These are phyloP conservation scores for Fistulinella cinereoalba DNA, from an alignment of 1,284 basidiomycete genomes.

Conservation along the genomic window DNA sequence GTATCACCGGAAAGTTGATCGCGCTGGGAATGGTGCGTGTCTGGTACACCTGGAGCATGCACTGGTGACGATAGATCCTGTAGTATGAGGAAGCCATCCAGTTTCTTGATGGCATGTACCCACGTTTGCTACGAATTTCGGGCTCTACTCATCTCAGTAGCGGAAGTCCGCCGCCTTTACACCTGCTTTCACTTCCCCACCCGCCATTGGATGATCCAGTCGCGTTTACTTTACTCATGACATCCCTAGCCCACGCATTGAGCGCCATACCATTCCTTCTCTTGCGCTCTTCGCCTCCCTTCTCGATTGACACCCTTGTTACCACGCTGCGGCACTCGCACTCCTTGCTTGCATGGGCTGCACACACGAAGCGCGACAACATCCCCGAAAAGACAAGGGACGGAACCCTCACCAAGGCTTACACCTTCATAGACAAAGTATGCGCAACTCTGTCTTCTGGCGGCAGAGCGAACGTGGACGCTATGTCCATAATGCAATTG, in stretches of 20 bases:
- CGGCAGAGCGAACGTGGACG: conserved; percentile 8
- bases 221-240: conserved; percentile 54
- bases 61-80: conserved; percentile 7
- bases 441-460: conserved; percentile 31
- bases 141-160: not conserved
- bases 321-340: conserved; percentile 36
- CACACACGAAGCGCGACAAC: conserved; percentile 31
- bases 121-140: conserved; percentile 34
- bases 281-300: conserved; percentile 18
- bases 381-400: conserved; percentile 56
- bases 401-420: conserved; percentile 54
- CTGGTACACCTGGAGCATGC: not conserved
- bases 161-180: conserved; percentile 18
- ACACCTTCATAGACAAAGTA: conserved; percentile 50
- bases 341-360: conserved; percentile 55
- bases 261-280: conserved; percentile 37
- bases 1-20: conserved; percentile 61
- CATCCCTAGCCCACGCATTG: conserved; percentile 54
- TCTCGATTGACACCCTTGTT: conserved; percentile 31
- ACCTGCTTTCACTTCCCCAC: conserved; percentile 47
- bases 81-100: conserved; percentile 52
- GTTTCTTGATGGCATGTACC: conserved; percentile 46
- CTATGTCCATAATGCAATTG: conserved; percentile 42
- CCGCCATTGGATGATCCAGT: conserved; percentile 38
- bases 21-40: conserved; percentile 60